phyloP scores from a whole-genome alignment of 371 early-diverging fungal genomes.

The Basidiobolus heterosporus region DNA sequence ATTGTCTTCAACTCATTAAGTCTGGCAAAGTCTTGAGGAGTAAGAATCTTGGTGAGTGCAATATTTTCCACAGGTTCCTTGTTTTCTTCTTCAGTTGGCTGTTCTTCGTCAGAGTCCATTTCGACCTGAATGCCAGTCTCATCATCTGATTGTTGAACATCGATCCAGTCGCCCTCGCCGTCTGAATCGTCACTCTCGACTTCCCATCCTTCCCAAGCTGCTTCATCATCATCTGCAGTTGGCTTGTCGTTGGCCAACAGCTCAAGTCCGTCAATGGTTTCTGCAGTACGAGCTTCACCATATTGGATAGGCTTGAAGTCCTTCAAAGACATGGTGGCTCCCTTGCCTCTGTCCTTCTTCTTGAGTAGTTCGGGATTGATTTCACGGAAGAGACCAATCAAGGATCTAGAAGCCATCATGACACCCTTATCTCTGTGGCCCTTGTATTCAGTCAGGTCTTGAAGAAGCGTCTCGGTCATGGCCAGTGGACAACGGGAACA shows the following conservation, averaged over 20 bases:
- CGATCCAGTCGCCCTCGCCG: constrained; percentile 24
- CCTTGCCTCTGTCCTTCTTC: constrained; percentile 82
- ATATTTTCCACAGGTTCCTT: constrained; percentile 21
- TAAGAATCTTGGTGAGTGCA: constrained; percentile 49
- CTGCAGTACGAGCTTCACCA: constrained; percentile 47
- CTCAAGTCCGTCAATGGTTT: constrained; percentile 67
- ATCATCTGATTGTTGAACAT: constrained; percentile 16
- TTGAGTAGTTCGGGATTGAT: constrained; percentile 81
- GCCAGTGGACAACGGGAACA: constrained; percentile 77
- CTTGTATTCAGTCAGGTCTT: constrained; percentile 80
- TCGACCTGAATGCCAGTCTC: constrained; percentile 8
- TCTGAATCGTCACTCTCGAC: constrained; percentile 34
- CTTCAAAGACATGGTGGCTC: constrained; percentile 49
- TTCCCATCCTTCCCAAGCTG: constrained; percentile 18
- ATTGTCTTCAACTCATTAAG: constrained; percentile 52
- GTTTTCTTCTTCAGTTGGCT: constrained; percentile 15
- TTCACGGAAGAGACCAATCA: constrained; percentile 80
- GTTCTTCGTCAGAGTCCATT: constrained; percentile 1
- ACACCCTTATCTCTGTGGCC: constrained; percentile 79
- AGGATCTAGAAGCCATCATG: constrained; percentile 75
- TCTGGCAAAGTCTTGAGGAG: constrained; percentile 79
- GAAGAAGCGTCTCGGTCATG: constrained; percentile 67
- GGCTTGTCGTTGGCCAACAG: constrained; percentile 11
- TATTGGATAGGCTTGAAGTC: constrained; percentile 44
- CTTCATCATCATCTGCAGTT: constrained; percentile 9